These are phyloP conservation scores for Umbelopsis isabellina DNA, from an alignment of 192 early-diverging fungal species.

Conservation along the genomic window DNA sequence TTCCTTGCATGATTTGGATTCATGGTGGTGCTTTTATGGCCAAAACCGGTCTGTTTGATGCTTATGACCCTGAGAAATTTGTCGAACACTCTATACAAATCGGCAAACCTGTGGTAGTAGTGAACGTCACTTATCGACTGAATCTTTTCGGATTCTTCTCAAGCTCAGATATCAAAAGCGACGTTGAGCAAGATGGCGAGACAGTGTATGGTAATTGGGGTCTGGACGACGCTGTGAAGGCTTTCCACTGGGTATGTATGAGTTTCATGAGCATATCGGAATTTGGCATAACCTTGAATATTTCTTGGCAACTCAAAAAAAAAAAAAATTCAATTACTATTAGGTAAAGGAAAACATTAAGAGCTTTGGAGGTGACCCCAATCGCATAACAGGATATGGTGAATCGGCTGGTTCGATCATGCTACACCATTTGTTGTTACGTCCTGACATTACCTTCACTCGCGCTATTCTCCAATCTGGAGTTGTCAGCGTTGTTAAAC, in stretches of 20 bases:
- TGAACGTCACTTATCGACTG: slow-evolving; percentile 53
- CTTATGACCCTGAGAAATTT: slow-evolving; percentile 27
- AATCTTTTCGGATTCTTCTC: slow-evolving; percentile 50
- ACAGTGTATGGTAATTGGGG: slow-evolving; percentile 16
- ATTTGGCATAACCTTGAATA: slow-evolving; percentile 20
- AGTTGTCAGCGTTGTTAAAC: slow-evolving; percentile 21
- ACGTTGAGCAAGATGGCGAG: slow-evolving; percentile 17
- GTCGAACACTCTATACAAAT: slow-evolving; percentile 27
- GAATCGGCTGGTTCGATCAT: slow-evolving; percentile 54
- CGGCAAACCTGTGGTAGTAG: slow-evolving; percentile 47
- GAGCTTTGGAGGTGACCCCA: slow-evolving; percentile 64
- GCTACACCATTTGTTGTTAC: slow-evolving; percentile 33
- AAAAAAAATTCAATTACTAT: no score
- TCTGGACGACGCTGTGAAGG: neutral
- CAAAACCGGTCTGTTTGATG: neutral
- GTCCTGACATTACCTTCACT: slow-evolving; percentile 28
- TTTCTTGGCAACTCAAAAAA: no score
- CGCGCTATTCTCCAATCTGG: slow-evolving; percentile 41
- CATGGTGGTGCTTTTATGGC: neutral
- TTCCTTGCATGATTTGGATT: slow-evolving; percentile 5
- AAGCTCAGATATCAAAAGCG: slow-evolving; percentile 29
- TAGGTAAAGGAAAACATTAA: slow-evolving; percentile 66
- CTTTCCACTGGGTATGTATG: slow-evolving; percentile 36
- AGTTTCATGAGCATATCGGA: neutral
- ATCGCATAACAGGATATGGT: slow-evolving; percentile 60